Conservation (phyloP, 1,139 yeast genomes). For the Yamadazyma triangularis region DNA sequence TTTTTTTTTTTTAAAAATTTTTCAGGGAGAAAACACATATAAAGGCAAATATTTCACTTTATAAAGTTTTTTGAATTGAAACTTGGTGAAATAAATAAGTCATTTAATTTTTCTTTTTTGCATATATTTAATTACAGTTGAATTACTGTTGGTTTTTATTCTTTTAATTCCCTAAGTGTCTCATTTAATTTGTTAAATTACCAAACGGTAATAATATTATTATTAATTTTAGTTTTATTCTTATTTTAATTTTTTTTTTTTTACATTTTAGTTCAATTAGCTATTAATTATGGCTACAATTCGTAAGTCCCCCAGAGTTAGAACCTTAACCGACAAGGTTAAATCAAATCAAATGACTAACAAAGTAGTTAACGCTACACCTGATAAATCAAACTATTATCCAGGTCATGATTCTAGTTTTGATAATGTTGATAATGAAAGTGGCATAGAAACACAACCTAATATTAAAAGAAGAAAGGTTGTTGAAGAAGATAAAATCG, state of each 20-base stretch:
- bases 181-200: background rate
- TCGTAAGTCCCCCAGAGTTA: conserved; percentile 32
- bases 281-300: conserved; percentile 9
- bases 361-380: conserved; percentile 4
- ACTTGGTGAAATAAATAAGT: background rate
- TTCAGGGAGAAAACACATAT: conserved; percentile 2
- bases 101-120: background rate
- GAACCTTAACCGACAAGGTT: conserved; percentile 12
- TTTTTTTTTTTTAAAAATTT: conserved; percentile 5
- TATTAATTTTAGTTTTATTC: conserved; percentile 9
- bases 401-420: background rate
- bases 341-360: conserved; percentile 5
- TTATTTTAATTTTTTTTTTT: too few relatives aligned
- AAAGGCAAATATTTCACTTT: background rate
- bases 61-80: too few relatives aligned
- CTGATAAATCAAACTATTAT: background rate
- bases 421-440: too few relatives aligned
- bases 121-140: background rate
- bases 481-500: conserved; percentile 17
- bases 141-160: background rate
- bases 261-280: background rate
- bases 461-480: conserved; percentile 14
- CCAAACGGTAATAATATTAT: too few relatives aligned
- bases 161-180: background rate
- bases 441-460: background rate